Percentiles rank a stretch among this genome's conserved stretches.
Conservation (phyloP, 371 early-diverging fungal genomes). For the Rhizomucor pusillus region DNA sequence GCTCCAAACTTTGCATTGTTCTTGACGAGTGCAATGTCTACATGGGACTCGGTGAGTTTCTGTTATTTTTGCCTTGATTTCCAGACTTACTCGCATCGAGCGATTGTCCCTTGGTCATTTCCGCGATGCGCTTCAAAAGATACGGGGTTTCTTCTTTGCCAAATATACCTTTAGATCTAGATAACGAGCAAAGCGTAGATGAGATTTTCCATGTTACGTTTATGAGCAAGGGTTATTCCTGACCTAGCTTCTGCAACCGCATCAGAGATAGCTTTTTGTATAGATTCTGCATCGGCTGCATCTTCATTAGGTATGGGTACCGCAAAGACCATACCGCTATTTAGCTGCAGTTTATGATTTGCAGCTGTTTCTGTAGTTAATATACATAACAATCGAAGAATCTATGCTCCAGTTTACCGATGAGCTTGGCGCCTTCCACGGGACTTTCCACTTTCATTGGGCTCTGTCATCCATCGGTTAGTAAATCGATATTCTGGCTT, state of each 20-base stretch:
- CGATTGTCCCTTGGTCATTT: conserved; percentile 79
- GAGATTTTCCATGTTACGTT: not conserved
- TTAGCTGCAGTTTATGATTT: conserved; percentile 61
- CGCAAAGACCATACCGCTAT: conserved; percentile 84
- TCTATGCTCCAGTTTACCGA: conserved; percentile 36
- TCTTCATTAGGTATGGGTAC: conserved; percentile 83
- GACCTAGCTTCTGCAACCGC: conserved; percentile 72
- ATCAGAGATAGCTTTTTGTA: conserved; percentile 68
- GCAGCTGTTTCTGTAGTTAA: conserved; percentile 42
- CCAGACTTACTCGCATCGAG: conserved; percentile 70
- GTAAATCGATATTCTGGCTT: not conserved
- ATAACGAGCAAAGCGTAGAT: not conserved
- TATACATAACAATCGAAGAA: not conserved
- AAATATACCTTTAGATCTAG: conserved; percentile 49
- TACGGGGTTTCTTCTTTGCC: conserved; percentile 94
- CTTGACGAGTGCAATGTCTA: conserved; percentile 86
- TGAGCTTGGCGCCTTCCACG: conserved; percentile 66
- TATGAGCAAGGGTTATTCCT: not conserved
- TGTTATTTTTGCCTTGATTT: not conserved
- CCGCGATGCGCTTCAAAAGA: conserved; percentile 76
- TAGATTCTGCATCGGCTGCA: conserved; percentile 57
- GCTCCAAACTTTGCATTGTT: conserved; percentile 88
- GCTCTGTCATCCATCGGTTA: conserved; percentile 34
- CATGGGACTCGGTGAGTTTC: not conserved
- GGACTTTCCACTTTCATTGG: conserved; percentile 60